These are phyloP conservation scores for Lodderomyces margitis DNA, from an alignment of 1,139 yeast genomes.

Conservation along the genomic window DNA sequence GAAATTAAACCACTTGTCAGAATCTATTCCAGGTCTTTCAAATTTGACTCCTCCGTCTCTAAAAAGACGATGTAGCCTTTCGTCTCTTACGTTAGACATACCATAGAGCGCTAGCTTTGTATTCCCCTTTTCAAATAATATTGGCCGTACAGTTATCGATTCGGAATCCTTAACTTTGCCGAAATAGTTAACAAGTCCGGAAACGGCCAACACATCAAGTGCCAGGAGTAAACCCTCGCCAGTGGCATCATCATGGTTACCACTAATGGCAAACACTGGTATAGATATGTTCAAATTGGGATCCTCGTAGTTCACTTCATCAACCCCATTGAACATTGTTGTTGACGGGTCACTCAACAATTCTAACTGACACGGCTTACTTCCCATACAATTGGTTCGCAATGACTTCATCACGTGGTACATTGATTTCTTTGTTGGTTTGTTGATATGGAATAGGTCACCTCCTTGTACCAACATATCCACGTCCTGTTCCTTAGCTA, in stretches of 20 bases:
- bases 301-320: slow-evolving; percentile 83
- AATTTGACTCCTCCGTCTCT: slow-evolving; percentile 79
- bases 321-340: slow-evolving; percentile 57
- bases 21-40: slow-evolving; percentile 60
- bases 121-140: slow-evolving; percentile 75
- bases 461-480: slow-evolving; percentile 94
- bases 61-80: slow-evolving; percentile 78
- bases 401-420: slow-evolving; percentile 79
- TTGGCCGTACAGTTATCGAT: slow-evolving; percentile 71
- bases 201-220: slow-evolving; percentile 74
- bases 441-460: slow-evolving; percentile 86
- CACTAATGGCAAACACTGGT: slow-evolving; percentile 94
- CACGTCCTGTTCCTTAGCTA: slow-evolving; percentile 73
- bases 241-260: slow-evolving; percentile 96
- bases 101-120: slow-evolving; percentile 89
- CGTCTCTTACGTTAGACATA: slow-evolving; percentile 84
- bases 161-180: slow-evolving; percentile 82
- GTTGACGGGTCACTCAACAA: slow-evolving; percentile 74
- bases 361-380: slow-evolving; percentile 84
- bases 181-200: slow-evolving; percentile 86
- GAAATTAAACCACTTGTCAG: slow-evolving; percentile 76
- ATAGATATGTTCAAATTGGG: slow-evolving; percentile 83
- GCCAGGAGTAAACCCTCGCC: slow-evolving; percentile 88
- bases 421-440: slow-evolving; percentile 83
- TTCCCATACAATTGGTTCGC: slow-evolving; percentile 76